Evolutionary conservation across 148 eudicot genomes (phyloP).

Genomic region (Rhododendron ovatum): DNA sequence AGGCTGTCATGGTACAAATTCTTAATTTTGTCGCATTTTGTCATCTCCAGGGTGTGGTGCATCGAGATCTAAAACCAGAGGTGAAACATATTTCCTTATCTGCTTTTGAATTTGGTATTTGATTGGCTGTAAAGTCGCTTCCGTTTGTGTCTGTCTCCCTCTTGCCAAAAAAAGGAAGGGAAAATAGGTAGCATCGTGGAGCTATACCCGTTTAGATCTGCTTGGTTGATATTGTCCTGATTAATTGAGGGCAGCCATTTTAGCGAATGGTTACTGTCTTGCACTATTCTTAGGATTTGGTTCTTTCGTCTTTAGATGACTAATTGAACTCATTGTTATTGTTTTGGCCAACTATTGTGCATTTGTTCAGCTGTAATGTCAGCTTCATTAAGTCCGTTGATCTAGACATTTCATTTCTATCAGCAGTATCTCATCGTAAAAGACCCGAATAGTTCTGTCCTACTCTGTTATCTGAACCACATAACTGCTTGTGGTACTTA

Average conservation of each 20-base stretch:
- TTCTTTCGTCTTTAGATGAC: not conserved
- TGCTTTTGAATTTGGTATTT: not conserved
- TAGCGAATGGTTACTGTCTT: not conserved
- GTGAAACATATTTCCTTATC: constrained; percentile 15
- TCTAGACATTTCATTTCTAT: not conserved
- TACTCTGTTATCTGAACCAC: not conserved
- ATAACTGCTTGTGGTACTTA: not conserved
- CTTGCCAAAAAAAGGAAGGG: not conserved
- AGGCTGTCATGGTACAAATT: constrained; percentile 48
- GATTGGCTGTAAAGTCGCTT: not conserved
- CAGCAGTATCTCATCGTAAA: not conserved
- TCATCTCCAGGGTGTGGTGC: constrained; percentile 74
- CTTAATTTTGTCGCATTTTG: constrained; percentile 45
- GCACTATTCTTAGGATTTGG: not conserved
- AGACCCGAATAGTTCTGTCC: not conserved
- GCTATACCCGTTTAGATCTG: not conserved
- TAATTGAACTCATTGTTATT: not conserved
- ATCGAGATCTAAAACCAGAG: constrained; percentile 79
- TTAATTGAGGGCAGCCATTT: not conserved
- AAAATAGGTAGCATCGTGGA: not conserved
- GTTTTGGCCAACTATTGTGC: not conserved
- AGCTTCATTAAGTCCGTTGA: not conserved
- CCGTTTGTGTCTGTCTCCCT: not conserved
- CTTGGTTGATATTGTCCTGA: not conserved
- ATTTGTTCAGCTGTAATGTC: not conserved